Evolutionary conservation across 345 rosid genomes (phyloP).

Genomic region (Pistacia atlantica): DNA sequence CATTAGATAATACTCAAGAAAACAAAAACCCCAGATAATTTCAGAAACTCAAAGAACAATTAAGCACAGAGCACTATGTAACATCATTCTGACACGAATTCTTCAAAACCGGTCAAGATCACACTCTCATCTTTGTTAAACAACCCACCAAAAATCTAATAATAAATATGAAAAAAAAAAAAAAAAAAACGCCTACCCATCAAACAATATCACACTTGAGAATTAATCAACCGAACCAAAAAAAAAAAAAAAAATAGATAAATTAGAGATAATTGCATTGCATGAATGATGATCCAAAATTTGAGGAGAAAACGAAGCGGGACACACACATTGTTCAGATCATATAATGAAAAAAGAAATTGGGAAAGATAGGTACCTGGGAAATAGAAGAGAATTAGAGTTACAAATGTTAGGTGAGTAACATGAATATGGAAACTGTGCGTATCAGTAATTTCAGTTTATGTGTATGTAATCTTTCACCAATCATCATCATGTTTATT

Average conservation of each 20-base stretch:
- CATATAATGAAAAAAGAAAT: background rate
- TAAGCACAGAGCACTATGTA: background rate
- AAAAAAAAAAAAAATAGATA: background rate
- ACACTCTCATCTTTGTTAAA: background rate
- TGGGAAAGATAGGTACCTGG: background rate
- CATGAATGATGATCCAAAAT: no score
- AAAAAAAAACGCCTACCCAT: background rate
- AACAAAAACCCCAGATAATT: background rate
- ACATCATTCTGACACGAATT: background rate
- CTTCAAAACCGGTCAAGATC: background rate
- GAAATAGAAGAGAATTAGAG: background rate
- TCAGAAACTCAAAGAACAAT: background rate
- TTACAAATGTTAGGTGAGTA: conserved; percentile 4
- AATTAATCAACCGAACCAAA: background rate
- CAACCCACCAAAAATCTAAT: background rate
- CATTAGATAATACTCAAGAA: background rate
- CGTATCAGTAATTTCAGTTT: no score
- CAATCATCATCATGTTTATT: background rate
- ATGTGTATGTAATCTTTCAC: background rate
- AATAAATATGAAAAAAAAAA: no score
- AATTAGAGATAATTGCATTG: background rate
- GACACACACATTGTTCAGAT: background rate
- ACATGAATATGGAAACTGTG: background rate
- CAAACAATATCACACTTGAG: background rate
- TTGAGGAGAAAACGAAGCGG: background rate